Evolutionary conservation across 148 eudicot genomes (phyloP).

Genomic region (Cornus florida): DNA sequence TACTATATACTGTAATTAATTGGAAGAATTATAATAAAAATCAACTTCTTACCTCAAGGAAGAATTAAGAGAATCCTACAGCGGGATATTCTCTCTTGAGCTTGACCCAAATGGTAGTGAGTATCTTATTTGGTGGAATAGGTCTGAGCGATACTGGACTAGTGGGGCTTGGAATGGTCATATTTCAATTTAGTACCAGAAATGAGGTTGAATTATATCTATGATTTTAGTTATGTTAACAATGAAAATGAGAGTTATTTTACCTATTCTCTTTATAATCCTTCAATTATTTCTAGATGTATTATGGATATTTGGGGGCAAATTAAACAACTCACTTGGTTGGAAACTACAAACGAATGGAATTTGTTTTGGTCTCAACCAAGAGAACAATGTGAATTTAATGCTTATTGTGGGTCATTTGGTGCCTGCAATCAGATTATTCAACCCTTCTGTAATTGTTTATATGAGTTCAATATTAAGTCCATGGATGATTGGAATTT

Average conservation of each 20-base stretch:
- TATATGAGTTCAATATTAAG: slow-evolving; percentile 30
- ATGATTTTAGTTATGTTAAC: slow-evolving; percentile 46
- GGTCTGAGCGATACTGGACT: slow-evolving; percentile 28
- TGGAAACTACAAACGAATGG: slow-evolving; percentile 19
- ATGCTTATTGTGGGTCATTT: too few species aligned
- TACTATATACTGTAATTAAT: too few species aligned
- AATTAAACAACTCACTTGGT: slow-evolving; percentile 41
- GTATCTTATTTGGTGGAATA: slow-evolving; percentile 46
- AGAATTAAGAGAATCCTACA: slow-evolving; percentile 46
- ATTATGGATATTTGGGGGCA: slow-evolving; percentile 59
- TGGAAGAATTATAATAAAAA: slow-evolving; percentile 4
- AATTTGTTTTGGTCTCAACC: too few species aligned
- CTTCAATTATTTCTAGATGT: slow-evolving; percentile 42
- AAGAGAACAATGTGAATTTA: too few species aligned
- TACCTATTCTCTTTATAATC: slow-evolving; percentile 33
- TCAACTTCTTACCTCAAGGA: slow-evolving; percentile 47
- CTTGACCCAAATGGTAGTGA: slow-evolving; percentile 28
- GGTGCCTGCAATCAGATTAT: too few species aligned
- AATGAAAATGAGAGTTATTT: slow-evolving; percentile 59
- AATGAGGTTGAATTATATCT: slow-evolving; percentile 46
- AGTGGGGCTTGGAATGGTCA: slow-evolving; percentile 50
- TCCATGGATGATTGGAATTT: slow-evolving; percentile 34
- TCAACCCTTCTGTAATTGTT: too few species aligned
- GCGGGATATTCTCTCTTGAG: slow-evolving; percentile 44
- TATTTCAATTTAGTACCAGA: slow-evolving; percentile 54